Base-by-base conservation (phyloP, 2,329 filamentous ascomycete genomes). In the Fusarium nodosum region DNA sequence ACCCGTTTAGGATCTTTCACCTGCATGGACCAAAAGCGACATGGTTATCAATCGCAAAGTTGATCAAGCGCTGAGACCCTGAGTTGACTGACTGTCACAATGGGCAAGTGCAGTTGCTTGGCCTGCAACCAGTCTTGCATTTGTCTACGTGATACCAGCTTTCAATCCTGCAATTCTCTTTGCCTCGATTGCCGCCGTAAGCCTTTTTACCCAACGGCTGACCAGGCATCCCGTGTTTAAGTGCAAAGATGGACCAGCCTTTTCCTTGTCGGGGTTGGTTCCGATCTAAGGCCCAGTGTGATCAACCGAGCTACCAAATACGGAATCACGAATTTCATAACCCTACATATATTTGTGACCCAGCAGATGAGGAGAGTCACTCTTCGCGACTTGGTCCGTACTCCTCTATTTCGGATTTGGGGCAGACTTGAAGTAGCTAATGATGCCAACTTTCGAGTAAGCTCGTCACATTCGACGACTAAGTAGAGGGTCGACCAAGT, bases 281-380 rank as follows among this genome's bases (percentile, higher is more conserved):
- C 61, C 68, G 54, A 73, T 73, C 60, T 61, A 59, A 59, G 48
- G 42, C 54, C 46, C 42, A 57, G 39, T 64, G 68, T 64, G 64
- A 66, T 66, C 59, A 73, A 66, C 60, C 60, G 60, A 61, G 50
- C 54, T 68, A 55, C 69, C 62, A 46, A 64, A 72, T 73, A 58
- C 46, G 67, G 69, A 59, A 41, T 38, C 28, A 55, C 26, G 55
- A 58, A 64, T 47, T 53, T 64, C 47, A 39, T 56, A 60, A 48
- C 57, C 41, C 61, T 46, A 64, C 38, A 41, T 38, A 41, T 53
- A 41, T 30, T 24, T 47, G 51, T 31, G 55, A 47, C 51, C 18
- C 58, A 44, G 16, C 41, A 12, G 51, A n/a, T 67, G 31, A 36
- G 36, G 45, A 38, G 24, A 18, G 28, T 52, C 47, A n/a, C 20